Evolutionary conservation across 1,284 basidiomycete species (phyloP).

Genomic region (Wolfiporia cocos): DNA sequence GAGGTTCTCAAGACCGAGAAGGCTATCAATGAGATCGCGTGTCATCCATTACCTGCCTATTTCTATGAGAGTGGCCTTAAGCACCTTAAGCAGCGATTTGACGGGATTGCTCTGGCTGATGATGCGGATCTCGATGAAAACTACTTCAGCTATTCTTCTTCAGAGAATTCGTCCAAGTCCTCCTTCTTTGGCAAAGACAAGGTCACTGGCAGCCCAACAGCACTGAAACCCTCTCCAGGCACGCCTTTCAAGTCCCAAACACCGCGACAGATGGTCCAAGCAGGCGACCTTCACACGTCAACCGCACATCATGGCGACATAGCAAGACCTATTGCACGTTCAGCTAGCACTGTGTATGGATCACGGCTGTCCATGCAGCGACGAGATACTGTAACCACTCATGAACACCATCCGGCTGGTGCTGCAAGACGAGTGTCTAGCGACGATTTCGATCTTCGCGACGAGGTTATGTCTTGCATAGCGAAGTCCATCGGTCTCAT

Average conservation of each 20-base stretch:
- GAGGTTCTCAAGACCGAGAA: constrained; percentile 97
- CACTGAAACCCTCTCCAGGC: constrained; percentile 7
- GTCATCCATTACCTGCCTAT: constrained; percentile 84
- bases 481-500: constrained; percentile 94
- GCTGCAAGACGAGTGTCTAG: constrained; percentile 23
- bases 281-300: constrained; percentile 60
- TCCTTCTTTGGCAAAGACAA: constrained; percentile 8
- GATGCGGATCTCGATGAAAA: constrained; percentile 46
- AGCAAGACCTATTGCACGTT: constrained; percentile 41
- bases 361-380: constrained; percentile 9
- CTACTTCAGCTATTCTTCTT: constrained; percentile 40
- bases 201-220: constrained; percentile 20
- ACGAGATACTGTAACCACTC: constrained; percentile 6
- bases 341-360: constrained; percentile 40
- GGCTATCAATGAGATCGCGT: constrained; percentile 94
- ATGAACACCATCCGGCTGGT: constrained; percentile 5
- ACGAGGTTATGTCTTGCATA: constrained; percentile 95
- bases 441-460: constrained; percentile 83
- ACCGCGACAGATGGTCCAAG: constrained; percentile 42
- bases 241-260: constrained; percentile 17
- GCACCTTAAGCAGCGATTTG: constrained; percentile 82
- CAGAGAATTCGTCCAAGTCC: constrained; percentile 16
- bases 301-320: constrained; percentile 39
- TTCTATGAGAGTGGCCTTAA: constrained; percentile 97
- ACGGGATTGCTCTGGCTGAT: constrained; percentile 39